These are phyloP conservation scores for Panicum hallii DNA, from an alignment of 202 grass and related monocot genomes.

Conservation along the genomic window DNA sequence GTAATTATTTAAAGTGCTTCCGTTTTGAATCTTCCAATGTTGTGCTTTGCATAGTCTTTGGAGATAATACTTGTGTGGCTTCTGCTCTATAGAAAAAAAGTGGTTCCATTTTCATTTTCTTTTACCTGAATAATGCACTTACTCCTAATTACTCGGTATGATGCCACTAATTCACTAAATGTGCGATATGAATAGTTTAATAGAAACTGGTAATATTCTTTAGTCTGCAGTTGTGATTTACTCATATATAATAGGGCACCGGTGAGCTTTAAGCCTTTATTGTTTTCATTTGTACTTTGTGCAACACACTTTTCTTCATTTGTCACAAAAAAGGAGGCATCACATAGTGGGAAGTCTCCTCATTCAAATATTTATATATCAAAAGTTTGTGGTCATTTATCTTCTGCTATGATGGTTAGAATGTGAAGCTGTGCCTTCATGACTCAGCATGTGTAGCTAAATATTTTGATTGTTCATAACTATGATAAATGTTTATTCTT, in stretches of 20 bases:
- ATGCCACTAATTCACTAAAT: constrained; percentile 21
- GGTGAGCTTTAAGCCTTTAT: constrained; percentile 26
- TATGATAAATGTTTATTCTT: not conserved
- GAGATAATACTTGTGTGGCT: constrained; percentile 31
- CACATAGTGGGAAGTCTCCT: constrained; percentile 35
- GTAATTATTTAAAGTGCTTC: constrained; percentile 39
- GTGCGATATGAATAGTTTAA: constrained; percentile 30
- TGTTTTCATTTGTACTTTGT: constrained; percentile 9
- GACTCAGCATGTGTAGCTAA: not conserved
- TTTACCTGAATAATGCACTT: constrained; percentile 19
- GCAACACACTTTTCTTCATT: constrained; percentile 27
- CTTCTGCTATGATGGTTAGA: constrained; percentile 22
- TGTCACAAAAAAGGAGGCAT: constrained; percentile 35
- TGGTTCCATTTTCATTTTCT: constrained; percentile 23
- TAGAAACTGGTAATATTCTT: not conserved
- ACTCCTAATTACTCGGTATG: constrained; percentile 40
- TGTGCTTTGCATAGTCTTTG: constrained; percentile 44
- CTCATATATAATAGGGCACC: constrained; percentile 13
- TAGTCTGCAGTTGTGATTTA: constrained; percentile 22
- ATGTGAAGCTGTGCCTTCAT: constrained; percentile 14
- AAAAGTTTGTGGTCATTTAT: constrained; percentile 25
- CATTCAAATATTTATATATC: constrained; percentile 12
- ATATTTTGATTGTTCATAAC: not conserved
- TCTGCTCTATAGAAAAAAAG: constrained; percentile 40
- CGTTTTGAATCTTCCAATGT: constrained; percentile 42